These are phyloP conservation scores for Suhomyces tanzawaensis DNA, from an alignment of 805 yeast species.

Conservation along the genomic window DNA sequence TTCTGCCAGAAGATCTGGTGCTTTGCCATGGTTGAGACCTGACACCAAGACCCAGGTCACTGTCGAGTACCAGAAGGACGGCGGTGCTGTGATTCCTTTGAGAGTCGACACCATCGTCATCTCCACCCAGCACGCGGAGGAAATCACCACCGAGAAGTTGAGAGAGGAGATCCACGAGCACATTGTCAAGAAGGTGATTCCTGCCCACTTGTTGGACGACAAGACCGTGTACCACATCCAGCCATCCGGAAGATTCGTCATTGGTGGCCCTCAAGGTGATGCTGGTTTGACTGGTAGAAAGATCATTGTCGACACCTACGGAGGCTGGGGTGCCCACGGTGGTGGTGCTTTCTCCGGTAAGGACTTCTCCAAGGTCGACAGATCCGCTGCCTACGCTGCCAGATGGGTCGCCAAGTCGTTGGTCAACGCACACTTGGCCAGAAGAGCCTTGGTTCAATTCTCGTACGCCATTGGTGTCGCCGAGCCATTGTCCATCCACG, in stretches of 20 bases:
- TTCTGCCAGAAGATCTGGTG: slow-evolving; percentile 94
- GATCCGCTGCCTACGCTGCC: slow-evolving; percentile 99
- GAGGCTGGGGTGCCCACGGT: slow-evolving; percentile 99
- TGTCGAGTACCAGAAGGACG: slow-evolving; percentile 88
- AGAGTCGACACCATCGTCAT: slow-evolving; percentile 98
- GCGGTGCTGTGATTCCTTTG: slow-evolving; percentile 92
- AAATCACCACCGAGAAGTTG: slow-evolving; percentile 88
- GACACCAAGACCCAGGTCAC: slow-evolving; percentile 99
- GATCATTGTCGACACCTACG: slow-evolving; percentile 98
- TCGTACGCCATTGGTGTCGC: slow-evolving; percentile 99
- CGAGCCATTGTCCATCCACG: slow-evolving; percentile 96
- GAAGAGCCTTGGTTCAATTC: slow-evolving; percentile 97
- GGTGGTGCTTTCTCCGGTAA: slow-evolving; percentile 99
- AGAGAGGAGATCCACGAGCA: slow-evolving; percentile 75
- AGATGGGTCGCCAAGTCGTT: slow-evolving; percentile 99
- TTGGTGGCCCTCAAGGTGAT: slow-evolving; percentile 99
- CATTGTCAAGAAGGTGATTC: slow-evolving; percentile 88
- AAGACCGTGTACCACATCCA: slow-evolving; percentile 97
- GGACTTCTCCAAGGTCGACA: slow-evolving; percentile 99
- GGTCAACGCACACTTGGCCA: slow-evolving; percentile 90
- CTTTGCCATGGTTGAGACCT: slow-evolving; percentile 96
- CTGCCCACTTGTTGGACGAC: slow-evolving; percentile 85
- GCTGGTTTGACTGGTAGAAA: slow-evolving; percentile 99
- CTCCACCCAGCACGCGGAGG: slow-evolving; percentile 97
- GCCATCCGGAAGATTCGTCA: slow-evolving; percentile 99